phyloP scores from a whole-genome alignment of 345 rosid species.

The Aegle marmelos region DNA sequence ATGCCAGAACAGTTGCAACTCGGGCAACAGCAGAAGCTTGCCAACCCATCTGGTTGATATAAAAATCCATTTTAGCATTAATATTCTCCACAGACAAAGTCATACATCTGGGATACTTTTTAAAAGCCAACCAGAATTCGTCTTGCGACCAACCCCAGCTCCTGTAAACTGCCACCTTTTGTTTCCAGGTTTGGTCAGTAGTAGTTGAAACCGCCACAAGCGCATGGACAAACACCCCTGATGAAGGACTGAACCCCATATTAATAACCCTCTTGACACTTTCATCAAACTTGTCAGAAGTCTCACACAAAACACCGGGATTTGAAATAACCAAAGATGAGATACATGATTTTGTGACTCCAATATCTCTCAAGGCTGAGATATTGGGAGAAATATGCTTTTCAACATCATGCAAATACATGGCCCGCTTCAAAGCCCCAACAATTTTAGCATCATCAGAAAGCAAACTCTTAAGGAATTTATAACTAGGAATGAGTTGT shows the following conservation, averaged over 20 bases:
- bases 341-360: slow-evolving; percentile 22
- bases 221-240: slow-evolving; percentile 24
- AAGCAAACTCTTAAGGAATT: slow-evolving; percentile 7
- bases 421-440: not conserved
- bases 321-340: slow-evolving; percentile 12
- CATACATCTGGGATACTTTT: slow-evolving; percentile 31
- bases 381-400: slow-evolving; percentile 24
- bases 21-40: slow-evolving; percentile 17
- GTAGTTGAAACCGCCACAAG: not conserved
- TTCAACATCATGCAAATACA: not conserved
- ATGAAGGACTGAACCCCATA: slow-evolving; percentile 32
- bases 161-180: slow-evolving; percentile 14
- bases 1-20: slow-evolving; percentile 9
- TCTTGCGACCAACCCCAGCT: slow-evolving; percentile 31
- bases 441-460: not conserved
- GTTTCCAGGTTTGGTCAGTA: slow-evolving; percentile 3
- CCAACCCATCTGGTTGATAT: slow-evolving; percentile 25
- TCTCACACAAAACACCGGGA: not conserved
- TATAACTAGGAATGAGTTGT: slow-evolving; percentile 5
- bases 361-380: slow-evolving; percentile 18
- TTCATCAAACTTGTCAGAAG: slow-evolving; percentile 17
- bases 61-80: slow-evolving; percentile 15
- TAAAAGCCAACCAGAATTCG: slow-evolving; percentile 23
- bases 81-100: slow-evolving; percentile 29
- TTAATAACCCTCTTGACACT: slow-evolving; percentile 18